phyloP scores from a whole-genome alignment of 2,329 filamentous ascomycete genomes.

The Coniochaeta sp. region DNA sequence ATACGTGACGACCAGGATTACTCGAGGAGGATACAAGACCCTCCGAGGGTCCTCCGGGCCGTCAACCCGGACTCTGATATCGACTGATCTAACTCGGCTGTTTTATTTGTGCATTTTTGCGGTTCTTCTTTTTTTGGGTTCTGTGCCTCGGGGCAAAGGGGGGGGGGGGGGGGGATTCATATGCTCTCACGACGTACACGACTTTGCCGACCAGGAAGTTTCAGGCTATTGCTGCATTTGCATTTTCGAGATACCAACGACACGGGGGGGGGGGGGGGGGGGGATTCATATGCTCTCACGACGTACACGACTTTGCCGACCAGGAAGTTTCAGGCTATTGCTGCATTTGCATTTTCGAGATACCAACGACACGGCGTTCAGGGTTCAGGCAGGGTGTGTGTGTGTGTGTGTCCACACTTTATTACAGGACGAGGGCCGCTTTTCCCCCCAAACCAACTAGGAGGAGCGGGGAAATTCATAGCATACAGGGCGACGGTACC shows the following conservation, averaged over 20 bases:
- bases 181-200: conserved; percentile 21
- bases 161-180: background rate
- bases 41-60: conserved; percentile 48
- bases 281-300: conserved; percentile 13
- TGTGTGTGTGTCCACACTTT: background rate
- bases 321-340: conserved; percentile 18
- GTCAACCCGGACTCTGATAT: conserved; percentile 51
- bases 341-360: conserved; percentile 32
- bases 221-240: conserved; percentile 26
- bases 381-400: background rate
- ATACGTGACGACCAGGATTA: conserved; percentile 60
- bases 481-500: background rate
- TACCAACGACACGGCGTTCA: conserved; percentile 36
- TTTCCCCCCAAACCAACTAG: background rate
- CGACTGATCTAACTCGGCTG: conserved; percentile 13
- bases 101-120: background rate
- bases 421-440: background rate
- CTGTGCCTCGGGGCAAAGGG: background rate
- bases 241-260: conserved; percentile 37
- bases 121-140: background rate
- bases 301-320: conserved; percentile 17
- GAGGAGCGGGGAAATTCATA: background rate
- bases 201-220: conserved; percentile 10
- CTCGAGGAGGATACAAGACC: conserved; percentile 49
- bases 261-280: too few relatives aligned